Conservation (phyloP, 768 basidiomycete genomes). For the Suillus weaverae region DNA sequence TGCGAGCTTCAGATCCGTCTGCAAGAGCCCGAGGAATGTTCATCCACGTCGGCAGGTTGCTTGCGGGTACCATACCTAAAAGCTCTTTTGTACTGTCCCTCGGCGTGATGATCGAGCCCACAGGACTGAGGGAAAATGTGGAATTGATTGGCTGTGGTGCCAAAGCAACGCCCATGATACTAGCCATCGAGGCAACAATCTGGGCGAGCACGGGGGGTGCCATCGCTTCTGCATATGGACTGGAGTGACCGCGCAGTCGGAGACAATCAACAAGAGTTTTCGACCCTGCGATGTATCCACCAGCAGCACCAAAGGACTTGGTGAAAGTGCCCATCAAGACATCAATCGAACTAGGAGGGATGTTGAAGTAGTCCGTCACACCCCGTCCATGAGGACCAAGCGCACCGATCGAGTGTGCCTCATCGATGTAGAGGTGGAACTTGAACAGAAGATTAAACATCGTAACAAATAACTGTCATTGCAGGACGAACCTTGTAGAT, state of each 20-base stretch:
- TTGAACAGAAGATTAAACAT: slow-evolving; percentile 46
- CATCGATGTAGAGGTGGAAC: slow-evolving; percentile 96
- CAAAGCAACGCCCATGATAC: slow-evolving; percentile 85
- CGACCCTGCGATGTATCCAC: slow-evolving; percentile 90
- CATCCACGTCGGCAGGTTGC: slow-evolving; percentile 76
- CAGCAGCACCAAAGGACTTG: slow-evolving; percentile 90
- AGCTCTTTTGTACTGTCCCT: slow-evolving; percentile 41
- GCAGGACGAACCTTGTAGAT: slow-evolving; percentile 82
- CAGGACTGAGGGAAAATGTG: slow-evolving; percentile 34
- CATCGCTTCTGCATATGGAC: slow-evolving; percentile 88
- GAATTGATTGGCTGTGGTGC: slow-evolving; percentile 29
- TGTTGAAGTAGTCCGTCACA: slow-evolving; percentile 89
- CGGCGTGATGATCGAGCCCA: slow-evolving; percentile 28
- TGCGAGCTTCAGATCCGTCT: slow-evolving; percentile 81
- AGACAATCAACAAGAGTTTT: slow-evolving; percentile 80
- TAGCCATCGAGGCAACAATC: slow-evolving; percentile 88
- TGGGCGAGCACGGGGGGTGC: slow-evolving; percentile 89
- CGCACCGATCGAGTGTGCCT: slow-evolving; percentile 97
- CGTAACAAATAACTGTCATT: not conserved
- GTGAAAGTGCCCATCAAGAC: slow-evolving; percentile 99
- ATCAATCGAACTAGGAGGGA: slow-evolving; percentile 81
- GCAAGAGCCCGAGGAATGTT: slow-evolving; percentile 67
- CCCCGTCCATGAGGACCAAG: slow-evolving; percentile 94
- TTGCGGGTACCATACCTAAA: slow-evolving; percentile 71
- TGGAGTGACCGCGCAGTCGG: slow-evolving; percentile 77